A percentile compares a stretch with the other conserved stretches of the same genome.
Evolutionary conservation across 2,329 filamentous ascomycete genomes (phyloP).

Genomic region (Penicillium sp.): DNA sequence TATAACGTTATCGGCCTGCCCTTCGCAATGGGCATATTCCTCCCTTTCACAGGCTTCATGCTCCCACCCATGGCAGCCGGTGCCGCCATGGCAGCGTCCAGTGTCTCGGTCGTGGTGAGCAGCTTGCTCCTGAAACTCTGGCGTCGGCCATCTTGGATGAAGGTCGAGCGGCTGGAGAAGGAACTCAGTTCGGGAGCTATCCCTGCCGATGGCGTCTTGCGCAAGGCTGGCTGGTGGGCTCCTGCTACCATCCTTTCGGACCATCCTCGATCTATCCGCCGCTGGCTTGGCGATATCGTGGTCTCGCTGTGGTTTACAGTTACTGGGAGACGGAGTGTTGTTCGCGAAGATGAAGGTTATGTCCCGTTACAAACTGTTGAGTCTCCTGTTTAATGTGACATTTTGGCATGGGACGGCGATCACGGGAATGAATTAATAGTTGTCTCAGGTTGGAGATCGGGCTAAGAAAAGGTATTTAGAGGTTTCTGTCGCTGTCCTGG

Average conservation of each 20-base stretch:
- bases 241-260: constrained; percentile 28
- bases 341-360: constrained; percentile 43
- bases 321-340: constrained; percentile 28
- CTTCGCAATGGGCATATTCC: constrained; percentile 94
- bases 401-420: neutral
- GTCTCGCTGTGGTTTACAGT: constrained; percentile 31
- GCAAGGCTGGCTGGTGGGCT: constrained; percentile 33
- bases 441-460: neutral
- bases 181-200: constrained; percentile 45
- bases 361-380: constrained; percentile 50
- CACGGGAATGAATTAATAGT: neutral
- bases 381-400: constrained; percentile 28
- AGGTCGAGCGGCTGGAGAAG: constrained; percentile 65
- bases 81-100: constrained; percentile 88
- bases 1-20: constrained; percentile 92
- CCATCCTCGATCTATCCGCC: constrained; percentile 18
- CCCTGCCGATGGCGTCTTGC: constrained; percentile 8
- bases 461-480: neutral
- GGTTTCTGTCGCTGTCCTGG: neutral
- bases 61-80: constrained; percentile 94
- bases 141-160: constrained; percentile 84
- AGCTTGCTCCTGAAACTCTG: constrained; percentile 84
- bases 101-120: constrained; percentile 84
- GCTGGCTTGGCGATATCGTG: constrained; percentile 20
- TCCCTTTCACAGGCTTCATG: constrained; percentile 78